Conservation (phyloP, 164 flowering plant species). For the Vitis rupestris region DNA sequence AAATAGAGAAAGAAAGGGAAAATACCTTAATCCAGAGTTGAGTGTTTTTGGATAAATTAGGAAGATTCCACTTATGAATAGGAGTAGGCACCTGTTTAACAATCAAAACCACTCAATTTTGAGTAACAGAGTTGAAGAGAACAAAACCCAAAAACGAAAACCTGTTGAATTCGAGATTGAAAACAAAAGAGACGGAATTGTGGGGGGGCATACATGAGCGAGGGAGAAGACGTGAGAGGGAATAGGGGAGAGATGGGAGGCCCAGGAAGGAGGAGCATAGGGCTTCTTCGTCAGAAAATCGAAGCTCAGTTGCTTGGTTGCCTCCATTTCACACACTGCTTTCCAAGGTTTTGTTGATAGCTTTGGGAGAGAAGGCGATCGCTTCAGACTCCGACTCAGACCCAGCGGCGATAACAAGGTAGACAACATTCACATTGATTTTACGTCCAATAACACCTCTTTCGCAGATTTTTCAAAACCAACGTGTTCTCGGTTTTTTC, state of each 20-base stretch:
- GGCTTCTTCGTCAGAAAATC: conserved; percentile 54
- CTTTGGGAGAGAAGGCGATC: no score
- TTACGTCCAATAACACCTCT: no score
- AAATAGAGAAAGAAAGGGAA: neutral
- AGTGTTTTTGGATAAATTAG: conserved; percentile 66
- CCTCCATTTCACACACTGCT: no score
- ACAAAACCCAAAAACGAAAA: neutral
- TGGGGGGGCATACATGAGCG: conserved; percentile 49
- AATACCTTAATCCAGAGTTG: conserved; percentile 90
- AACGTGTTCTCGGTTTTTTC: no score
- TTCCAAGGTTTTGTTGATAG: no score
- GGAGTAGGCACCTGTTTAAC: conserved; percentile 82
- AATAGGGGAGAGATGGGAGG: conserved; percentile 64
- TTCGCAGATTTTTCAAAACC: no score
- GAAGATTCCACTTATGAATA: conserved; percentile 91
- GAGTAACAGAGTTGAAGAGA: no score
- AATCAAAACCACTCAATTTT: neutral
- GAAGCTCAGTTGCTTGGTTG: conserved; percentile 3
- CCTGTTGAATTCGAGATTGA: neutral
- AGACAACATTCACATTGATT: no score
- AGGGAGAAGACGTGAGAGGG: conserved; percentile 74
- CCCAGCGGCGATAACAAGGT: no score
- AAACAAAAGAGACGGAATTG: neutral
- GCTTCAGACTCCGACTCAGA: no score
- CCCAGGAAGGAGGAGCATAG: conserved; percentile 83